Conservation (phyloP, 805 yeast genomes). For the Wickerhamia fluorescens region DNA sequence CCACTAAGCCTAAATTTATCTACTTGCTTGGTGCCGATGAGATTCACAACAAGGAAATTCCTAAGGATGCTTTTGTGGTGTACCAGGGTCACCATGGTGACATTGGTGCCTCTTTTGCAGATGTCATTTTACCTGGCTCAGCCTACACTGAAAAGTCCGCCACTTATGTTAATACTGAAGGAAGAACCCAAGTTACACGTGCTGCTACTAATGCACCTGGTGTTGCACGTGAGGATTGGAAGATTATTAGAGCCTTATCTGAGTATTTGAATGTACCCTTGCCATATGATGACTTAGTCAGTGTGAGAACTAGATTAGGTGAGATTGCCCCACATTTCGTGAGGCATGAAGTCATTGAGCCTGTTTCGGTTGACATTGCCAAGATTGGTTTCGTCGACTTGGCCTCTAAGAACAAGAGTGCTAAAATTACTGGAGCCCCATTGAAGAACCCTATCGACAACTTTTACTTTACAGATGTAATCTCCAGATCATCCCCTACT, state of each 20-base stretch:
- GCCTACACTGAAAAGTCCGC: constrained; percentile 86
- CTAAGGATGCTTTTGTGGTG: constrained; percentile 79
- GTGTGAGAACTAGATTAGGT: constrained; percentile 61
- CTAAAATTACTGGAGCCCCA: constrained; percentile 34
- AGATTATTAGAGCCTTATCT: constrained; percentile 72
- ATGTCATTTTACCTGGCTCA: constrained; percentile 78
- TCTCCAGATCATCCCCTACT: constrained; percentile 80
- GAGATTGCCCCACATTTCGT: constrained; percentile 78
- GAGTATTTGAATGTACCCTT: constrained; percentile 66
- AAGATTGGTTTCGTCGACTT: constrained; percentile 48
- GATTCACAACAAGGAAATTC: constrained; percentile 58
- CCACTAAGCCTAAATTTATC: constrained; percentile 60
- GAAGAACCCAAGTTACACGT: constrained; percentile 76
- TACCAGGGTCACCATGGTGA: constrained; percentile 94
- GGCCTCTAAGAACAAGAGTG: constrained; percentile 29
- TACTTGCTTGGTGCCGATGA: constrained; percentile 85
- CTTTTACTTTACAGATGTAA: constrained; percentile 84
- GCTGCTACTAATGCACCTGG: constrained; percentile 89
- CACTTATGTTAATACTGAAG: constrained; percentile 85
- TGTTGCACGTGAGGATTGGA: constrained; percentile 89
- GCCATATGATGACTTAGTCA: constrained; percentile 68
- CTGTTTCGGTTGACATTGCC: constrained; percentile 51
- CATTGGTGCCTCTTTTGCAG: constrained; percentile 80
- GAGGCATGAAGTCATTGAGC: constrained; percentile 69
- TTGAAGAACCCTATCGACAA: constrained; percentile 70